Evolutionary conservation across 1,139 yeast genomes (phyloP), one percentile per base, ranked within the genome.

Genomic region (Pichia sp.): DNA sequence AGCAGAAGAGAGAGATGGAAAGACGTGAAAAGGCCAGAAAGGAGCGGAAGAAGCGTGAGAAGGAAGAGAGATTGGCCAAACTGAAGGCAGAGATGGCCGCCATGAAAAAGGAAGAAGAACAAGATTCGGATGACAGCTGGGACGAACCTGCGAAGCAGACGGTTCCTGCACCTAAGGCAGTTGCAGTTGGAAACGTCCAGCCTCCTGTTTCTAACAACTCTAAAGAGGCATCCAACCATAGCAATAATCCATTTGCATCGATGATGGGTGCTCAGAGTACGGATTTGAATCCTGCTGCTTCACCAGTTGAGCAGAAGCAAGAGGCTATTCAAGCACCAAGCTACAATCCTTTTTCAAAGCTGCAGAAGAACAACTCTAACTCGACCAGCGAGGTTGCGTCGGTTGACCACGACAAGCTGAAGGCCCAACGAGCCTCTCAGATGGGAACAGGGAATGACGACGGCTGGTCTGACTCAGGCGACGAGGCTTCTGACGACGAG

Each of bases 31-130:
- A 65, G 45, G 81, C 79, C 59, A 73, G 79, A 59, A 79, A 76
- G 57, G 71, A 72, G 57, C 77, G 72, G 67, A 79, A 73, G 62
- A 76, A 75, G 60, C 74, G 73, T 51, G 82, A 77, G 34, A 81
- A 80, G 62, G 88, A 82, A 58, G 85, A 78, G 43, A 75, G 84
- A 51, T 70, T 84, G 59, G 88, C 87, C 1, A 78, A 77, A 55
- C 71, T 85, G 57, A 78, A 75, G 64, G 80, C 77, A 58, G 87
- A 88, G 70, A 81, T 84, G 85, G 85, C 81, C 58, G 83, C 72
- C 13, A 60, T 79, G 62, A 76, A 65, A 61, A 66, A 64, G 8
- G 60, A 56, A 16, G 65, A 62, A 16, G 49, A 40, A 4, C 15
- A 41, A 30, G 46, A 41, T 10, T 58, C 59, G 16, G 66, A 63